phyloP scores from a whole-genome alignment of 352 stramenopile species.

The Plasmopara viticola region DNA sequence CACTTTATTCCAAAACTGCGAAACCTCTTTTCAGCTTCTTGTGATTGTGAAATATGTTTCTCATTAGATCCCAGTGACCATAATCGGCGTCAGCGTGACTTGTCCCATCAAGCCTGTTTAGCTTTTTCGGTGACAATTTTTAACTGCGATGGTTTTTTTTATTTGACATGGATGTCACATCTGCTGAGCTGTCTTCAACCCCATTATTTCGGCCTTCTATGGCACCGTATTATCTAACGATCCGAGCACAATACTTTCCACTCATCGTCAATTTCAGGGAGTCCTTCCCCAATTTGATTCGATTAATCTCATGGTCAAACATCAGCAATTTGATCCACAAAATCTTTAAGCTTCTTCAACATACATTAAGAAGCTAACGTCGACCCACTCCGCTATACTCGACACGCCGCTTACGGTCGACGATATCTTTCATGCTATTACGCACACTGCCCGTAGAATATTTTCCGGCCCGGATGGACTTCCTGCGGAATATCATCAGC shows the following conservation, averaged over 20 bases:
- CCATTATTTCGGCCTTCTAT: background rate
- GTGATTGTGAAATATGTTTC: background rate
- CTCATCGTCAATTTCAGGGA: conserved; percentile 3
- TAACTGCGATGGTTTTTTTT: conserved; percentile 1
- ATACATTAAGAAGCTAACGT: background rate
- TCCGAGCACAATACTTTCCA: background rate
- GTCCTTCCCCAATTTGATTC: conserved; percentile 3
- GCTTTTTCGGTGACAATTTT: background rate
- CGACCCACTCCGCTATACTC: background rate
- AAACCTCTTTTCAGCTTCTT: background rate
- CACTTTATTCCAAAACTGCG: conserved; percentile 2
- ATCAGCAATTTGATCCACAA: background rate
- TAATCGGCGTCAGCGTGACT: background rate
- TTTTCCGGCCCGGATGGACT: background rate
- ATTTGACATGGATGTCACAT: conserved; percentile 9
- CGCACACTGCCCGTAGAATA: background rate
- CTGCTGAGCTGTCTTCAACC: background rate
- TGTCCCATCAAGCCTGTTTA: background rate
- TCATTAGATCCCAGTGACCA: background rate
- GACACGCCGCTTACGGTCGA: background rate
- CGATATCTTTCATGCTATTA: background rate
- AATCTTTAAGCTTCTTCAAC: background rate
- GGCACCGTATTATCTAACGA: conserved; percentile 1
- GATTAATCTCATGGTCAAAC: background rate
- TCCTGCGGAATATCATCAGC: background rate